Percentiles rank a stretch among this genome's conserved stretches.
Conservation (phyloP, 257 asterid species). For the Ehretia macrophylla region DNA sequence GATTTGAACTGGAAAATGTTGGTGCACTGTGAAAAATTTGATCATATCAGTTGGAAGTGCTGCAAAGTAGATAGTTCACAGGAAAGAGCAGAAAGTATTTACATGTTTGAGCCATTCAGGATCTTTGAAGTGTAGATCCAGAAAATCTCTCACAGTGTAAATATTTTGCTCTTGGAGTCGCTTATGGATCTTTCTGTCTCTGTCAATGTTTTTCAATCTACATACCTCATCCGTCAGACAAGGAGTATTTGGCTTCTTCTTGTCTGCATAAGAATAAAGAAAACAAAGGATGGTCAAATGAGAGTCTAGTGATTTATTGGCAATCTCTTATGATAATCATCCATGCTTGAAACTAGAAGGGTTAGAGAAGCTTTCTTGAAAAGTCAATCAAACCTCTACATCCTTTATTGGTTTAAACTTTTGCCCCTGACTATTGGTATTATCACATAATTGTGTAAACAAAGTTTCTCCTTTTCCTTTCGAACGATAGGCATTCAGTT, state of each 20-base stretch:
- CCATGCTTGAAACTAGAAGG: no score
- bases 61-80: not conserved
- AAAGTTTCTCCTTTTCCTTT: no score
- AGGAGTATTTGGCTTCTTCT: not conserved
- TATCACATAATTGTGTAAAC: no score
- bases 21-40: not conserved
- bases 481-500: no score
- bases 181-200: not conserved
- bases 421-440: no score
- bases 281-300: not conserved
- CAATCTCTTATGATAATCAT: no score
- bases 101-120: slow-evolving; percentile 12
- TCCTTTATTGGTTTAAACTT: not conserved
- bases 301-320: no score
- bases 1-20: no score
- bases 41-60: not conserved
- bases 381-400: not conserved
- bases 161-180: no score
- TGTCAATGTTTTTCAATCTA: slow-evolving; percentile 3
- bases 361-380: no score
- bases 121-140: slow-evolving; percentile 1
- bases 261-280: slow-evolving; percentile 6
- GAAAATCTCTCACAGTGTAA: slow-evolving; percentile 16
- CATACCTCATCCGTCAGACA: slow-evolving; percentile 11
- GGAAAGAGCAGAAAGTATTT: not conserved